These are phyloP conservation scores for Cyclostephanos invisitatus DNA, from an alignment of 108 stramenopile species.

Conservation along the genomic window DNA sequence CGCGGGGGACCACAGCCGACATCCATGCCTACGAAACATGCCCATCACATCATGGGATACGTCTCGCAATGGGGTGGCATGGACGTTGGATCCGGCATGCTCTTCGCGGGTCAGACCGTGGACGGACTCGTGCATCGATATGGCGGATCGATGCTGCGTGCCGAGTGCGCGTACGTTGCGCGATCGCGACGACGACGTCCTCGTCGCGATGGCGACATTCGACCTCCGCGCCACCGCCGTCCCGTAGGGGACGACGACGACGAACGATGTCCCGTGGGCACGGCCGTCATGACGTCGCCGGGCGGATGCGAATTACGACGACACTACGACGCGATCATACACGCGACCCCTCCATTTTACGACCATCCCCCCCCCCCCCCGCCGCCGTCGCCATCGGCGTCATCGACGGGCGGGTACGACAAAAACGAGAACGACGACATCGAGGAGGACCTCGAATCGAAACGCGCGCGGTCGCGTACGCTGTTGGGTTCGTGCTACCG, in stretches of 20 bases:
- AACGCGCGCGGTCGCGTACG: conserved; percentile 32
- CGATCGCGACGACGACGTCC: conserved; percentile 6
- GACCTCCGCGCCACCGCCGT: too few relatives aligned
- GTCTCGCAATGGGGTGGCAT: conserved; percentile 83
- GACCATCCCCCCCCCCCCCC: conserved; percentile 39
- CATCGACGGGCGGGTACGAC: too few relatives aligned
- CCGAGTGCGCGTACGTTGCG: conserved; percentile 27
- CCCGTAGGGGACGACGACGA: too few relatives aligned
- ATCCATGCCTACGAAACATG: conserved; percentile 7
- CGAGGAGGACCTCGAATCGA: too few relatives aligned
- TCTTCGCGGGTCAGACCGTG: conserved; percentile 65
- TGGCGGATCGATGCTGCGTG: conserved; percentile 58
- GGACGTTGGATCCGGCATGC: conserved; percentile 73
- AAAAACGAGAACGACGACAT: too few relatives aligned
- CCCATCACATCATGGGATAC: conserved; percentile 66
- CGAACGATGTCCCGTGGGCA: conserved; percentile 55
- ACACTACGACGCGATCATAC: conserved; percentile 57
- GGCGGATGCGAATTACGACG: conserved; percentile 29
- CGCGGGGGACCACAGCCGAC: conserved; percentile 36
- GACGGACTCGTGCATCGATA: conserved; percentile 81
- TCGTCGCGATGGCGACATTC: background rate
- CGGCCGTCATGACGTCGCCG: conserved; percentile 49
- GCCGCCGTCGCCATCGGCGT: too few relatives aligned
- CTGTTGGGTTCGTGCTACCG: conserved; percentile 38
- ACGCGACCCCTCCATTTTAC: conserved; percentile 77